Evolutionary conservation across 1,139 yeast species (phyloP), one percentile per base, ranked within the genome.

Genomic region (Kurtzmaniella quercitrusa): DNA sequence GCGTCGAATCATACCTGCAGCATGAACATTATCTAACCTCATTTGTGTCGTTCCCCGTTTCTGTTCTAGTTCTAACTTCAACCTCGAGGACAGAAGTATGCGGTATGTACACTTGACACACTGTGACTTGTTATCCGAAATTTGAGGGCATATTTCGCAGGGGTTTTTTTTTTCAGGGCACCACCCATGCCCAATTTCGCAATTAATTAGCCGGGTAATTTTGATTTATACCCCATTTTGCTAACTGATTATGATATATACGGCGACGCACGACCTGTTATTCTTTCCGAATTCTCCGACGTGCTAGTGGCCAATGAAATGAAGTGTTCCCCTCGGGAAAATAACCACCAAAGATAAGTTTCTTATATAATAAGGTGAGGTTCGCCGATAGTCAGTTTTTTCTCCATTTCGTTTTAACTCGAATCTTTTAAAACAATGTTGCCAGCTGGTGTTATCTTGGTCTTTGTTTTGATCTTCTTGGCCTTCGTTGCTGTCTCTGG

Each of bases 361-460:
- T 38, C 40, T 34, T 41, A 43, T 43, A 38, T 43, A 43, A 41
- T 41, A 16, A 24, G 37, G 9, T 43, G 43, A 41, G 34, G 18
- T 41, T 27, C 21, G 41, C 34, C 44, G 23, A 38, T 24, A 14
- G 16, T 10, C 21, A 12, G 25, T 14, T 38, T 38, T 41, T 27
- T 37, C 31, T 41, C 19, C 24, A 39, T 40, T 21, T 41, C 29
- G 41, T 40, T 37, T 31, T 12, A 31, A 31, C 36, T 31, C 16
- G 36, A 14, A 14, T 16, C 17, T 34, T 39, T 44, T n/a, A n/a
- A 41, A 48, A 59, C 52, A 56, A 73, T 73, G 78, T 67, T 73
- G 48, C 78, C 78, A 60, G 59, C 77, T 39, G 78, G 78, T 67
- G 78, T 73, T 67, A 73, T 73, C 58, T 64, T 73, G 58, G 78